These are phyloP conservation scores for Lathyrus sativus DNA, from an alignment of 306 rosid species.

Conservation along the genomic window DNA sequence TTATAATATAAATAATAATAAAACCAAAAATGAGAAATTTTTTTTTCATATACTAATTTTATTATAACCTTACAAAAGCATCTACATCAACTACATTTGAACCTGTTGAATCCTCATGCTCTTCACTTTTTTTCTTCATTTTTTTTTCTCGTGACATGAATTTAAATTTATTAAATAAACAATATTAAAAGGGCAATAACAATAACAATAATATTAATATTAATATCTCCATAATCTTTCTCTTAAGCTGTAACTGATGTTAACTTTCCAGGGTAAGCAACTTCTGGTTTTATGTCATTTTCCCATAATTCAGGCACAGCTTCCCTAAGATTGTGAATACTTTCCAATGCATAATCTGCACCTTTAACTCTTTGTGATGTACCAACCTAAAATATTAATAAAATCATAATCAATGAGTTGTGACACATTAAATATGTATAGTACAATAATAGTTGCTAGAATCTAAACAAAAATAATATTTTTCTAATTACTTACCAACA, in stretches of 20 bases:
- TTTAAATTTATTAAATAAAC: constrained; percentile 15
- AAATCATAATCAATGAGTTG: constrained; percentile 12
- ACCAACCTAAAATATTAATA: constrained; percentile 64
- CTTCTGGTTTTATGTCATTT: constrained; percentile 70
- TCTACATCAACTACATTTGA: constrained; percentile 50
- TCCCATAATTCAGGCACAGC: constrained; percentile 91
- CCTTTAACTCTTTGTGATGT: constrained; percentile 83
- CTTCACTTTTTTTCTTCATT: neutral
- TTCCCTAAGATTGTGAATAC: constrained; percentile 90
- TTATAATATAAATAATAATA: neutral
- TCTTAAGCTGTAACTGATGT: constrained; percentile 82
- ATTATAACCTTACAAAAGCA: constrained; percentile 42
- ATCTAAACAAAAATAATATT: constrained; percentile 7
- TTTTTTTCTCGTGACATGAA: neutral
- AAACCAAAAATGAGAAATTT: constrained; percentile 25
- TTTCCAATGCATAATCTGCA: constrained; percentile 92
- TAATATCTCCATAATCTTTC: neutral
- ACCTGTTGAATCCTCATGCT: constrained; percentile 30
- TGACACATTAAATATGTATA: neutral
- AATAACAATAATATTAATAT: too few relatives aligned
- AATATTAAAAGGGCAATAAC: neutral
- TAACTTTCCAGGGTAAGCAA: constrained; percentile 68
- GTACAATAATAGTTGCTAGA: constrained; percentile 24
- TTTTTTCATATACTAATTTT: constrained; percentile 32
- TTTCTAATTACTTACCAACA: constrained; percentile 61